Evolutionary conservation across 306 rosid genomes (phyloP), one percentile per base, ranked within the genome.

Genomic region (Hippophae rhamnoides): DNA sequence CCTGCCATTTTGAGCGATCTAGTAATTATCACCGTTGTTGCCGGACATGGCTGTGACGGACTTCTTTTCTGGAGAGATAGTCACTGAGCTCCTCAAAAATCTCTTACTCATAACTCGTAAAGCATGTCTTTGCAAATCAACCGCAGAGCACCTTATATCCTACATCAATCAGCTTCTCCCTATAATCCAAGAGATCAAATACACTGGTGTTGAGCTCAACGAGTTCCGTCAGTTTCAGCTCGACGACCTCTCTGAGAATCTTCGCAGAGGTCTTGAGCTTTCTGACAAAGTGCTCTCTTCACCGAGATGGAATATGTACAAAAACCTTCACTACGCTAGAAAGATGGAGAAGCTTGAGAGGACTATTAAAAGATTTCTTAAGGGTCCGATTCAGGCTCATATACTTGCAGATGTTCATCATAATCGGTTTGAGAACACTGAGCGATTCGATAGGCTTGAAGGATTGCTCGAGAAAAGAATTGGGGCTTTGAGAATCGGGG

Each of bases 321-420:
- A 62, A 79, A 87, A 87, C 75, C 62, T 85, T 46, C 84, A 62
- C 10, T 72, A 83, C 0, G 81, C 86, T 5, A 64, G 72, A 13
- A 87, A 87, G 58, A 78, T 92, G 95, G 98, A 92, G 73, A 78
- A 66, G 75, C 79, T 92, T 2, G 95, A 87, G 38, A 85, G 78
- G 79, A 76, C 26, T 1, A 82, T 92, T 3, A 60, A 72, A 5
- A 61, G 67, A 10, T 87, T 87, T 64, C 1, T 92, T 0, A 55
- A 76, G 12, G 86, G 92, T 41, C 83, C 86, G 6, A 50, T 87
- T 64, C 95, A 80, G 71, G 79, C 72, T 9, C 85, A 82, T 51
- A 69, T 87, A 38, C 45, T 87, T 52, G 98, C 98, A 1, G 98
- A 87, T n/a, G 87, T 87, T 5, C 89, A 81, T 65, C 86, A 81